Percentiles rank a stretch among this genome's conserved stretches.
Evolutionary conservation across 1,139 yeast genomes (phyloP).

Genomic region (Blastobotrys illinoisensis): DNA sequence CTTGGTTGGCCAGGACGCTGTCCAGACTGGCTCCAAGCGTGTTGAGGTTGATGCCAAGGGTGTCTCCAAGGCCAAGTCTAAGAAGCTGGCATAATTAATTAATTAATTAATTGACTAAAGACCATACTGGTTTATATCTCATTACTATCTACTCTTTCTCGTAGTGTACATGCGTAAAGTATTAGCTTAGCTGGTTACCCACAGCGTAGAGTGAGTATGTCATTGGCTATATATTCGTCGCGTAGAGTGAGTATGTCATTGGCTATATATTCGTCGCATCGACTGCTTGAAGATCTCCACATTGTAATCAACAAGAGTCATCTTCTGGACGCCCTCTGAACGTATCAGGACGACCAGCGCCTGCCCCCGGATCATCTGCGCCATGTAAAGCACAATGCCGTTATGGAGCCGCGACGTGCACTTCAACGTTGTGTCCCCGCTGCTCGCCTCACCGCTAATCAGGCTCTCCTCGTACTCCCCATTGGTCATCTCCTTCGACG

Average conservation of each 20-base stretch:
- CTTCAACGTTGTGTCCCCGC: conserved; percentile 39
- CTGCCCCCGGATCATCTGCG: conserved; percentile 88
- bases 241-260: no score
- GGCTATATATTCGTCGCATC: conserved; percentile 62
- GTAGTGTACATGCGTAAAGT: no score
- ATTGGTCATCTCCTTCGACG: not conserved
- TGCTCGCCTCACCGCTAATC: not conserved
- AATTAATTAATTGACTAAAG: no score
- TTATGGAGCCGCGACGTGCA: conserved; percentile 73
- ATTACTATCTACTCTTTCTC: no score
- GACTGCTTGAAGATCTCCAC: conserved; percentile 77
- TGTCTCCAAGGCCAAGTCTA: conserved; percentile 29
- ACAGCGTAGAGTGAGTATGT: no score
- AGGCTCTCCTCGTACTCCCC: conserved; percentile 1
- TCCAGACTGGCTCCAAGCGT: conserved; percentile 28
- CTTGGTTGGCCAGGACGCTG: conserved; percentile 36
- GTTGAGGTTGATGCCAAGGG: conserved; percentile 35
- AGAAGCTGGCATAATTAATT: conserved; percentile 8
- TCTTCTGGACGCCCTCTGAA: conserved; percentile 42
- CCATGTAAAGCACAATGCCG: conserved; percentile 75
- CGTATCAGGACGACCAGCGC: conserved; percentile 86
- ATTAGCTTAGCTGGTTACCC: no score
- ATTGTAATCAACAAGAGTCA: conserved; percentile 84
- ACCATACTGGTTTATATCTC: no score
- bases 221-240: not conserved